These are phyloP conservation scores for Schizosaccharomyces versatilis DNA, from an alignment of 1,139 yeast genomes.

Conservation along the genomic window DNA sequence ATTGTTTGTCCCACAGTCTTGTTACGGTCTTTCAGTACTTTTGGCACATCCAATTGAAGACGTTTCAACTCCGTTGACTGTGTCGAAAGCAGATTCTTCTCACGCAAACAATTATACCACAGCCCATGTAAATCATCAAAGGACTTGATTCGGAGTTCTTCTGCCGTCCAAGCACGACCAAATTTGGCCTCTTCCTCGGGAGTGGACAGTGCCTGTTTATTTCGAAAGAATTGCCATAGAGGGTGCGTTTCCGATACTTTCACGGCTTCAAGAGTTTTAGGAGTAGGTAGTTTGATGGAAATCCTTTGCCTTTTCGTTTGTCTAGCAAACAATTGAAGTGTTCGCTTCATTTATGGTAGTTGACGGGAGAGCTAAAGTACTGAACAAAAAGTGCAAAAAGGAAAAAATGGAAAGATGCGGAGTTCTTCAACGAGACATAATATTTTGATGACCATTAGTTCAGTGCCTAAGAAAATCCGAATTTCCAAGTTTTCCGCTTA, in stretches of 20 bases:
- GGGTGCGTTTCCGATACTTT: slow-evolving; percentile 50
- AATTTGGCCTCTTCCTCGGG: slow-evolving; percentile 8
- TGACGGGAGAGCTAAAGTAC: too few species aligned
- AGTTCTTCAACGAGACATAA: too few species aligned
- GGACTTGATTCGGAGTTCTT: slow-evolving; percentile 73
- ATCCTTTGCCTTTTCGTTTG: too few species aligned
- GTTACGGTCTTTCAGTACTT: slow-evolving; percentile 2
- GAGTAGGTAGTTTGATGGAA: slow-evolving; percentile 3
- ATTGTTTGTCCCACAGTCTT: slow-evolving; percentile 9
- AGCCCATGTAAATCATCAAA: slow-evolving; percentile 78
- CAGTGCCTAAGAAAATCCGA: too few species aligned
- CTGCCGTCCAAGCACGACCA: slow-evolving; percentile 70
- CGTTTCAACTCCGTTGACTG: slow-evolving; percentile 35
- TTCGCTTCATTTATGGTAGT: too few species aligned
- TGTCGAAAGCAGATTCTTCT: slow-evolving; percentile 56
- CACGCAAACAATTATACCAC: slow-evolving; percentile 74
- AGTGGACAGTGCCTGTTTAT: slow-evolving; percentile 26
- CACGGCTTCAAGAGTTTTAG: slow-evolving; percentile 2
- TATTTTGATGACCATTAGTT: too few species aligned
- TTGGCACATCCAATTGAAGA: slow-evolving; percentile 2
- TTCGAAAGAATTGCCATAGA: slow-evolving; percentile 75
- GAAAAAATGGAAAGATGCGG: too few species aligned
- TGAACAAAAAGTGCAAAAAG: too few species aligned
- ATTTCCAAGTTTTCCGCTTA: not conserved
- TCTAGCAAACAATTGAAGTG: too few species aligned